Evolutionary conservation across 768 basidiomycete species (phyloP).

Genomic region (Amanita inopinata): DNA sequence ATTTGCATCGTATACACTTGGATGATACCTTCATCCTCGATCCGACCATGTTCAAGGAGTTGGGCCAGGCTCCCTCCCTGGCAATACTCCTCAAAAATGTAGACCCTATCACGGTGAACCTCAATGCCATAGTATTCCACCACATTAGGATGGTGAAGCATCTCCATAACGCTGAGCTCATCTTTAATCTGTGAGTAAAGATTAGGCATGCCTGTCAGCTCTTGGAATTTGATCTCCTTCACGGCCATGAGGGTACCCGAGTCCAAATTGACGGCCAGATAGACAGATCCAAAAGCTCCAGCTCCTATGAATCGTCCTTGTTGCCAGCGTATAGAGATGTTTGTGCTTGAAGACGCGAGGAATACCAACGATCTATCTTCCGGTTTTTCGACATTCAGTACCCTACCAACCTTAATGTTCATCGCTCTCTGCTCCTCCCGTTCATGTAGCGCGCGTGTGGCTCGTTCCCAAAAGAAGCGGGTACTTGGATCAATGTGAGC

Average conservation of each 20-base stretch:
- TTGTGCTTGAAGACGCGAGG: constrained; percentile 91
- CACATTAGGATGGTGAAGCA: constrained; percentile 94
- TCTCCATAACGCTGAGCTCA: constrained; percentile 95
- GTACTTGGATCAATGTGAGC: constrained; percentile 54
- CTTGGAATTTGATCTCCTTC: constrained; percentile 97
- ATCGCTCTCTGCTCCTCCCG: constrained; percentile 59
- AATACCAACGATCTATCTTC: constrained; percentile 93
- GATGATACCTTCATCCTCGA: constrained; percentile 94
- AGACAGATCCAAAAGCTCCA: constrained; percentile 99
- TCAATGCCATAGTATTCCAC: constrained; percentile 99
- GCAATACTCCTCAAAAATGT: constrained; percentile 98
- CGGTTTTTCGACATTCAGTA: constrained; percentile 85
- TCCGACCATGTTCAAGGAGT: constrained; percentile 83
- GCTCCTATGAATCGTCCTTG: constrained; percentile 97
- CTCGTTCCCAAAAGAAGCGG: constrained; percentile 70
- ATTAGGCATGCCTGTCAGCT: constrained; percentile 78
- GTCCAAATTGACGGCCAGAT: constrained; percentile 93
- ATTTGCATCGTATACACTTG: constrained; percentile 97
- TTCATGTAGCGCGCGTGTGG: constrained; percentile 44
- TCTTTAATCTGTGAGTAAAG: constrained; percentile 91
- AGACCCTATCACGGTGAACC: constrained; percentile 96
- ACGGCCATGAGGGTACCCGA: constrained; percentile 96
- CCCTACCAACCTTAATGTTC: constrained; percentile 77
- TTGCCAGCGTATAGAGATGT: constrained; percentile 95
- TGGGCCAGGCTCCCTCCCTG: constrained; percentile 89